Evolutionary conservation across 805 yeast genomes (phyloP).

Genomic region (Wickerhamiella shivajii): DNA sequence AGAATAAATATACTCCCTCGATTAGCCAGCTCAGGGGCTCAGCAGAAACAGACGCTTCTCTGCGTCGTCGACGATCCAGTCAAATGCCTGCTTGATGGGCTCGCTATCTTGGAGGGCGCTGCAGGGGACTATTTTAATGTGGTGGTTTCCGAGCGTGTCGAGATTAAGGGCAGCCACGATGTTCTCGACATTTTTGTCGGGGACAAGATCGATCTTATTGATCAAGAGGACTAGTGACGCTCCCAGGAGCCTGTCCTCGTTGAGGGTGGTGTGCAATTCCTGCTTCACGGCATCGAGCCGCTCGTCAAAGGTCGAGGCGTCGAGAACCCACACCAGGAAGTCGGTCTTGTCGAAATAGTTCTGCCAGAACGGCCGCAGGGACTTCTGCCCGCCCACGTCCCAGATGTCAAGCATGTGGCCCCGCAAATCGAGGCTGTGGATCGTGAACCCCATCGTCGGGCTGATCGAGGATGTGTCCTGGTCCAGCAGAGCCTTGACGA

Average conservation of each 20-base stretch:
- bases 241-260: slow-evolving; percentile 57
- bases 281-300: slow-evolving; percentile 48
- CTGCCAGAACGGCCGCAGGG: slow-evolving; percentile 81
- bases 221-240: slow-evolving; percentile 51
- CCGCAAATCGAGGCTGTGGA: slow-evolving; percentile 37
- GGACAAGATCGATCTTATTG: slow-evolving; percentile 57
- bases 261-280: slow-evolving; percentile 49
- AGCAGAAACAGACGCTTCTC: slow-evolving; percentile 28
- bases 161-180: slow-evolving; percentile 22
- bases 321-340: slow-evolving; percentile 75
- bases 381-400: slow-evolving; percentile 88
- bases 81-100: slow-evolving; percentile 28
- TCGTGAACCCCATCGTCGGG: slow-evolving; percentile 87
- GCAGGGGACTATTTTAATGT: slow-evolving; percentile 31
- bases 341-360: slow-evolving; percentile 80
- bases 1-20: no score
- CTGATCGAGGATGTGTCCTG: slow-evolving; percentile 42
- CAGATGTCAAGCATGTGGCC: slow-evolving; percentile 26
- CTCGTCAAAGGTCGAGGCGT: slow-evolving; percentile 37
- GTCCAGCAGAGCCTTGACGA: slow-evolving; percentile 43
- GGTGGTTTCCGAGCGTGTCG: slow-evolving; percentile 26
- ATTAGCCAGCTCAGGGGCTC: no score
- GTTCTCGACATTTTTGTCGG: slow-evolving; percentile 14
- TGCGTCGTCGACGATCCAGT: slow-evolving; percentile 32
- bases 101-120: slow-evolving; percentile 34